Evolutionary conservation across 1,284 basidiomycete species (phyloP).

Genomic region (Clitocybe nebularis): DNA sequence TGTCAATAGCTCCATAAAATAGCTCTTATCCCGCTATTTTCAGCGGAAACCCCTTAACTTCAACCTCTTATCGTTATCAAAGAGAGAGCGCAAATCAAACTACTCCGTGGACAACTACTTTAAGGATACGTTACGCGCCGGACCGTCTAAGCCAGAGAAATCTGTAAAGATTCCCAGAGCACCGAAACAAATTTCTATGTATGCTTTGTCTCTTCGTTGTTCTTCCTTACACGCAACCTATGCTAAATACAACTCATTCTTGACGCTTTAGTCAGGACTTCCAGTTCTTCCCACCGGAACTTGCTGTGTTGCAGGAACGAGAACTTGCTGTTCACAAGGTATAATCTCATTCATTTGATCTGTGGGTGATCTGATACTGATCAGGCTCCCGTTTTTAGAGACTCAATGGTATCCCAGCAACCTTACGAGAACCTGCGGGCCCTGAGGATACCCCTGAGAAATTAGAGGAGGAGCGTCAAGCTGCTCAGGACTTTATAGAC

Average conservation of each 20-base stretch:
- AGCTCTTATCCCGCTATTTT: conserved; percentile 6
- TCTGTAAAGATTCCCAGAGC: conserved; percentile 81
- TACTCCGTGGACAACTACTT: conserved; percentile 95
- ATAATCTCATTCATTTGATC: conserved; percentile 11
- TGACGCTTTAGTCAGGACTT: conserved; percentile 78
- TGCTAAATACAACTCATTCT: no score
- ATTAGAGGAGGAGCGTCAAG: conserved; percentile 77
- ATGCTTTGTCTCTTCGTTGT: conserved; percentile 25
- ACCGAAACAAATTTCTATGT: conserved; percentile 88
- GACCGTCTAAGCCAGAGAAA: conserved; percentile 79
- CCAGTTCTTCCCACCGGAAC: conserved; percentile 90
- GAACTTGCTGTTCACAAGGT: conserved; percentile 84
- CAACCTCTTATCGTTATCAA: conserved; percentile 88
- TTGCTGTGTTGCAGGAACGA: conserved; percentile 84
- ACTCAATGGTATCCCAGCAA: conserved; percentile 74
- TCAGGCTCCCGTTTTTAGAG: conserved; percentile 22
- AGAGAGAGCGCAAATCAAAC: conserved; percentile 94
- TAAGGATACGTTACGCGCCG: conserved; percentile 85
- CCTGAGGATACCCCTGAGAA: conserved; percentile 80
- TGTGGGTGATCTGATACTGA: not conserved
- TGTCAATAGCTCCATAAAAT: not conserved
- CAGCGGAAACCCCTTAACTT: conserved; percentile 72
- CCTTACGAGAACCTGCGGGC: conserved; percentile 64
- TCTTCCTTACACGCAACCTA: not conserved
- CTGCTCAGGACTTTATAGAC: conserved; percentile 87